Evolutionary conservation across 495 filamentous ascomycete genomes (phyloP).

Genomic region (Podospora bellae-mahoneyi): DNA sequence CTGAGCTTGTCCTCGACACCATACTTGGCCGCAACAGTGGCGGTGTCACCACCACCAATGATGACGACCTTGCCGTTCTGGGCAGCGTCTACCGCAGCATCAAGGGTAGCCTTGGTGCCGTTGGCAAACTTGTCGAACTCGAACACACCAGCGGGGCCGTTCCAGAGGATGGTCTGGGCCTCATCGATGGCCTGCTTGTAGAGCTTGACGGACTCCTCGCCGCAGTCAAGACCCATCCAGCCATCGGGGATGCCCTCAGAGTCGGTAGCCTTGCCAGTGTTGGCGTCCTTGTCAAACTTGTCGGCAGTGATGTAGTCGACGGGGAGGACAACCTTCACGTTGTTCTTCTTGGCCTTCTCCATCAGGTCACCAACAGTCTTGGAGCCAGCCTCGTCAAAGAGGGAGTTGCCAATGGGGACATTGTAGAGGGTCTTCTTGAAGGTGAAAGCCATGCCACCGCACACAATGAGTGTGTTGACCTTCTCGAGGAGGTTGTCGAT

Average conservation of each 20-base stretch:
- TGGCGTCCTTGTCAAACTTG: slow-evolving; percentile 86
- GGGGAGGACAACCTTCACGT: slow-evolving; percentile 90
- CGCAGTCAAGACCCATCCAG: slow-evolving; percentile 96
- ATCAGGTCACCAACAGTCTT: slow-evolving; percentile 86
- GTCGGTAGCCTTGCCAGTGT: slow-evolving; percentile 78
- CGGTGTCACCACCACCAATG: slow-evolving; percentile 97
- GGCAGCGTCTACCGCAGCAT: slow-evolving; percentile 76
- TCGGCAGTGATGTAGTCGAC: slow-evolving; percentile 94
- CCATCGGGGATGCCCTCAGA: slow-evolving; percentile 88
- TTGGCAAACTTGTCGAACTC: slow-evolving; percentile 92
- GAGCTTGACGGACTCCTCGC: slow-evolving; percentile 77
- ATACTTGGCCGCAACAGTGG: slow-evolving; percentile 97
- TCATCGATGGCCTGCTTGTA: slow-evolving; percentile 81
- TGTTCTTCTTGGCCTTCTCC: slow-evolving; percentile 94
- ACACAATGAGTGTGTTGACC: slow-evolving; percentile 94
- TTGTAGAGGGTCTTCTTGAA: slow-evolving; percentile 97
- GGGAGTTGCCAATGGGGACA: slow-evolving; percentile 83
- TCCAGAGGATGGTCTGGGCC: slow-evolving; percentile 98
- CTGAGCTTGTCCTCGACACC: slow-evolving; percentile 92
- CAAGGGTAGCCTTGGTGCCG: slow-evolving; percentile 85
- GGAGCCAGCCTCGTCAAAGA: slow-evolving; percentile 92
- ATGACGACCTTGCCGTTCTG: slow-evolving; percentile 87
- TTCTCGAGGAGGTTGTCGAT: slow-evolving; percentile 98
- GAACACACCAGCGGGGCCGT: slow-evolving; percentile 94
- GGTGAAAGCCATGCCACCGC: slow-evolving; percentile 98